Evolutionary conservation across 345 rosid genomes (phyloP).

Genomic region (Camelina laxa): DNA sequence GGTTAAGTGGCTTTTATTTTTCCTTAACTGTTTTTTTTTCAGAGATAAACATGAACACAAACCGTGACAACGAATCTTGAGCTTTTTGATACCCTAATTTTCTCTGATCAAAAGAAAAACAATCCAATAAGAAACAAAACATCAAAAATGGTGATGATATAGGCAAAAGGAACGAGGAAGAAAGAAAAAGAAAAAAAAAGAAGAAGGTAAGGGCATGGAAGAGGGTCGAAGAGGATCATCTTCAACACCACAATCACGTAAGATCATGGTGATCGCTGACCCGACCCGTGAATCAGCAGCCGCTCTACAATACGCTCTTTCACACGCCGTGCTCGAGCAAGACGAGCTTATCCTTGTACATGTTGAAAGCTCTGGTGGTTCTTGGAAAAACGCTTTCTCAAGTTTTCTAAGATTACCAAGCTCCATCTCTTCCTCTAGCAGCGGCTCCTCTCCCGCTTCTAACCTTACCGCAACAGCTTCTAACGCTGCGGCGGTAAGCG

Average conservation of each 20-base stretch:
- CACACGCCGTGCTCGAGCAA: slow-evolving; percentile 65
- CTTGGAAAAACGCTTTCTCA: slow-evolving; percentile 67
- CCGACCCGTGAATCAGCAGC: slow-evolving; percentile 70
- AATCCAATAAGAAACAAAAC: neutral
- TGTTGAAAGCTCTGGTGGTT: slow-evolving; percentile 45
- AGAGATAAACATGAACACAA: slow-evolving; percentile 36
- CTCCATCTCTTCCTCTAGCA: slow-evolving; percentile 36
- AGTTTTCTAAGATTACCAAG: slow-evolving; percentile 53
- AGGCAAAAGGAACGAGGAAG: neutral
- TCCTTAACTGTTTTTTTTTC: slow-evolving; percentile 11
- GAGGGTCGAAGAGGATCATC: slow-evolving; percentile 40
- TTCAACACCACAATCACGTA: slow-evolving; percentile 48
- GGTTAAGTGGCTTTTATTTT: slow-evolving; percentile 21
- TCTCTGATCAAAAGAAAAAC: slow-evolving; percentile 12
- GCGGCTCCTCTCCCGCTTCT: slow-evolving; percentile 23
- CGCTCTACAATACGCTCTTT: slow-evolving; percentile 72
- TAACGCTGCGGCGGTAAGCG: neutral
- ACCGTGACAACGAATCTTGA: slow-evolving; percentile 31
- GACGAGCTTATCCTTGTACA: slow-evolving; percentile 73
- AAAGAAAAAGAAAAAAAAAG: neutral
- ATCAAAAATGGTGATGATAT: slow-evolving; percentile 26
- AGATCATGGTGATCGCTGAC: slow-evolving; percentile 78
- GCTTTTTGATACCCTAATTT: slow-evolving; percentile 19
- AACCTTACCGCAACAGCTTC: neutral
- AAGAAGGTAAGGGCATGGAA: slow-evolving; percentile 42